phyloP scores from a whole-genome alignment of 2,329 filamentous ascomycete species.

The Cladophialophora yegresii region DNA sequence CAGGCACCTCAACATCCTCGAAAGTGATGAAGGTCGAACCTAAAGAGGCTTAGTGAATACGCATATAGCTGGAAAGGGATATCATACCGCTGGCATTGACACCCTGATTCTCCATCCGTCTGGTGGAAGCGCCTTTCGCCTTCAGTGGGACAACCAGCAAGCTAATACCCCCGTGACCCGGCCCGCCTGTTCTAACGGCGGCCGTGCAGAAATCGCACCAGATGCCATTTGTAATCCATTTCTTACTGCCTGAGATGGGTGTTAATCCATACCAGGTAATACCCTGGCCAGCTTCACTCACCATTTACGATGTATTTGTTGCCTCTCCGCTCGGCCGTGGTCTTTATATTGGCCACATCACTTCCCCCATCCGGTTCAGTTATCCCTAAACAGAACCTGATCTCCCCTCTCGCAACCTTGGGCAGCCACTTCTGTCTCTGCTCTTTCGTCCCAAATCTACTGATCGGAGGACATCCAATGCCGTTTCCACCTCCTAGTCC shows the following conservation, averaged over 20 bases:
- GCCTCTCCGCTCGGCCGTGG: constrained; percentile 66
- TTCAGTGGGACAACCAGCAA: constrained; percentile 71
- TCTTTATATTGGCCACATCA: constrained; percentile 72
- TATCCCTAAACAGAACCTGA: constrained; percentile 73
- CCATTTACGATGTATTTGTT: constrained; percentile 71
- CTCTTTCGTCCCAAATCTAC: constrained; percentile 65
- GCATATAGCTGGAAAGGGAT: not conserved
- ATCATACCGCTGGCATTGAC: constrained; percentile 63
- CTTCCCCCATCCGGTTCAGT: constrained; percentile 75
- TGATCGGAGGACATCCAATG: constrained; percentile 68
- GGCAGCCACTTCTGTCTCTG: constrained; percentile 68
- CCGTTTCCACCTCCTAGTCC: constrained; percentile 64
- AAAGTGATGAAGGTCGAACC: constrained; percentile 76
- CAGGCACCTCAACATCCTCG: constrained; percentile 73
- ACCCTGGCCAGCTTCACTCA: not conserved
- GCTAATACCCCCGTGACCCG: constrained; percentile 66
- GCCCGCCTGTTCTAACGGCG: constrained; percentile 72
- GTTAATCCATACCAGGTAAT: not conserved
- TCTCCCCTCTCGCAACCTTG: constrained; percentile 65
- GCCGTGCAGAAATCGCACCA: constrained; percentile 69
- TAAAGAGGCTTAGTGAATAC: constrained; percentile 40
- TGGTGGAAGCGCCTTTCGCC: constrained; percentile 66
- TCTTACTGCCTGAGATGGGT: constrained; percentile 57
- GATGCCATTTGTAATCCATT: constrained; percentile 77
- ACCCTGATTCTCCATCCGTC: constrained; percentile 67